These are phyloP conservation scores for Pholiota microspora DNA, from an alignment of 768 basidiomycete species.

Conservation along the genomic window DNA sequence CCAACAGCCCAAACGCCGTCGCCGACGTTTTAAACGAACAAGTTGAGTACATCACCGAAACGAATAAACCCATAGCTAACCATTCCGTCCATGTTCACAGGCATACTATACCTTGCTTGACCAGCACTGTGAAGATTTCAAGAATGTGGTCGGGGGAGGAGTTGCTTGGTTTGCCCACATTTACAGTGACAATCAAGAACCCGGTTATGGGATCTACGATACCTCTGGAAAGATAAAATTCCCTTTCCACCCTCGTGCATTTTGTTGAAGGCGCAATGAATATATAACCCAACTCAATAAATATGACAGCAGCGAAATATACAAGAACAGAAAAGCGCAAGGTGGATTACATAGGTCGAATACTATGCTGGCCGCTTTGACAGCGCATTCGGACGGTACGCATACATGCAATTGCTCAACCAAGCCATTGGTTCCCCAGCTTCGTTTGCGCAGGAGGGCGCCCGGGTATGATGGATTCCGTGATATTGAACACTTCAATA, in stretches of 20 bases:
- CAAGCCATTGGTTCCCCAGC: conserved; percentile 73
- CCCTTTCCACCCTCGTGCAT: conserved; percentile 48
- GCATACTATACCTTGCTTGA: conserved; percentile 55
- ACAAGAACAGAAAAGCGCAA: background rate
- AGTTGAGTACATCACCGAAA: conserved; percentile 20
- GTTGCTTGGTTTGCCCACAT: conserved; percentile 70
- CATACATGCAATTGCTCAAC: conserved; percentile 31
- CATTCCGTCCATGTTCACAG: conserved; percentile 21
- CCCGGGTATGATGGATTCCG: conserved; percentile 70
- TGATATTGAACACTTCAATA: conserved; percentile 84
- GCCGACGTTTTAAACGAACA: conserved; percentile 47
- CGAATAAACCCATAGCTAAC: background rate
- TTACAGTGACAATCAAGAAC: conserved; percentile 50
- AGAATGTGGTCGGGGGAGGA: conserved; percentile 47
- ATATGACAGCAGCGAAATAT: background rate
- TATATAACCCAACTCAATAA: background rate
- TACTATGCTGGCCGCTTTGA: background rate
- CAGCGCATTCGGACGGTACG: background rate
- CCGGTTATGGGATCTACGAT: conserved; percentile 60
- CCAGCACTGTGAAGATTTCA: conserved; percentile 48
- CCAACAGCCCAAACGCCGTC: conserved; percentile 50
- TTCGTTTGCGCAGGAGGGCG: conserved; percentile 56
- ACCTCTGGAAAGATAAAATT: conserved; percentile 42
- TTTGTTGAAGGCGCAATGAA: conserved; percentile 29
- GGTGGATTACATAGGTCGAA: background rate